These are phyloP conservation scores for Bryoerythrophyllum caledonicum DNA, from an alignment of 225 moss, liverwort and hornwort species.

Conservation along the genomic window DNA sequence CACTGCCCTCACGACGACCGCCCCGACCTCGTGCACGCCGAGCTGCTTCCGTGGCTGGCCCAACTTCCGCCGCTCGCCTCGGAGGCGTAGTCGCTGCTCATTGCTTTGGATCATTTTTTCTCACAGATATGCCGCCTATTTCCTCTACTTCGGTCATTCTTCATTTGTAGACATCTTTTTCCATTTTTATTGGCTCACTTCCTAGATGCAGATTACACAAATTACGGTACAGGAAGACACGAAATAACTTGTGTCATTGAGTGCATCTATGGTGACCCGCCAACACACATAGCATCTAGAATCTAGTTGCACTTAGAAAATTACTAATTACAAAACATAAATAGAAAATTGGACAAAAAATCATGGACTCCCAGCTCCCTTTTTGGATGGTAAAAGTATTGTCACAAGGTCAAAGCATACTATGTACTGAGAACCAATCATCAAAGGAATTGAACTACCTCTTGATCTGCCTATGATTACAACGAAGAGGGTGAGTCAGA, in stretches of 20 bases:
- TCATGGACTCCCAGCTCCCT: background rate
- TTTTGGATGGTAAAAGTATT: background rate
- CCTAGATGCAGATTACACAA: background rate
- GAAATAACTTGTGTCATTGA: background rate
- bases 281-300: no score
- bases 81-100: no score
- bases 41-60: constrained; percentile 77
- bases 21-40: constrained; percentile 81
- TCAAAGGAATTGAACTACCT: background rate
- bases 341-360: background rate
- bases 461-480: background rate
- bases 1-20: constrained; percentile 90
- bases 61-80: constrained; percentile 34
- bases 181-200: background rate
- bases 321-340: no score
- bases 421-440: background rate
- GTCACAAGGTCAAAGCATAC: background rate
- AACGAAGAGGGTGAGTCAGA: background rate
- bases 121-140: no score
- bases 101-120: no score
- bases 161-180: no score
- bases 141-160: no score
- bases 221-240: background rate
- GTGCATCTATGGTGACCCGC: no score
- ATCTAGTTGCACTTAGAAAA: no score